A percentile compares a stretch with the other conserved stretches of the same genome.
Conservation (phyloP, 352 stramenopile species). For the Phytophthora sansomeana region DNA sequence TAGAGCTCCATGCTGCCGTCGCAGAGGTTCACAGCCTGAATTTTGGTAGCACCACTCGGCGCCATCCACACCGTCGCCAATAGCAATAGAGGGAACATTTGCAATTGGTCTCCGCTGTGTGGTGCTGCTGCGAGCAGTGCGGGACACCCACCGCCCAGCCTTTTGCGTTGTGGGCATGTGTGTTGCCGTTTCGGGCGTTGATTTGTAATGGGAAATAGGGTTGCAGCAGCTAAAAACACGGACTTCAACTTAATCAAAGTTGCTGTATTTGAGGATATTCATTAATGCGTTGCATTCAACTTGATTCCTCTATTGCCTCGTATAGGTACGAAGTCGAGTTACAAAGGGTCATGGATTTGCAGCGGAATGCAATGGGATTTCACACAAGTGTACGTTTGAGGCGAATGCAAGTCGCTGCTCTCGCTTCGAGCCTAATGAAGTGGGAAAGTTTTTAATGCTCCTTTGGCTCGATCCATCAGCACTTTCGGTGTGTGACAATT, state of each 20-base stretch:
- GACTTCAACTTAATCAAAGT: slow-evolving; percentile 4
- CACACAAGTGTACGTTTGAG: background rate
- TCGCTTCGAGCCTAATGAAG: too few species aligned
- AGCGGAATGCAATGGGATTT: background rate
- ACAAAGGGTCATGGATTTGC: background rate
- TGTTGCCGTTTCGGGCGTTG: slow-evolving; percentile 14
- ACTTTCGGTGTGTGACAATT: background rate
- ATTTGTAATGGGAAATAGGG: slow-evolving; percentile 26
- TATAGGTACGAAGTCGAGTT: background rate
- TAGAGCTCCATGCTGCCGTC: slow-evolving; percentile 42
- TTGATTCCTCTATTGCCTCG: background rate
- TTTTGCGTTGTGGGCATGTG: slow-evolving; percentile 23
- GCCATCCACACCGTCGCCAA: background rate
- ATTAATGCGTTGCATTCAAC: background rate
- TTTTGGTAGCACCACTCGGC: slow-evolving; percentile 34
- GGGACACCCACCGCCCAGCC: slow-evolving; percentile 3
- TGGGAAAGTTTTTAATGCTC: background rate
- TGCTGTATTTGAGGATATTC: background rate
- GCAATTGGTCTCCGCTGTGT: background rate
- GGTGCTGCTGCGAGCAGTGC: background rate
- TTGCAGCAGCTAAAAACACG: slow-evolving; percentile 18
- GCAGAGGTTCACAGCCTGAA: slow-evolving; percentile 56
- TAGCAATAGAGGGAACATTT: slow-evolving; percentile 17
- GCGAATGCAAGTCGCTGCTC: background rate
- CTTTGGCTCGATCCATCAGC: background rate